phyloP scores from a whole-genome alignment of 1,284 basidiomycete species.

The Athelia sp. region DNA sequence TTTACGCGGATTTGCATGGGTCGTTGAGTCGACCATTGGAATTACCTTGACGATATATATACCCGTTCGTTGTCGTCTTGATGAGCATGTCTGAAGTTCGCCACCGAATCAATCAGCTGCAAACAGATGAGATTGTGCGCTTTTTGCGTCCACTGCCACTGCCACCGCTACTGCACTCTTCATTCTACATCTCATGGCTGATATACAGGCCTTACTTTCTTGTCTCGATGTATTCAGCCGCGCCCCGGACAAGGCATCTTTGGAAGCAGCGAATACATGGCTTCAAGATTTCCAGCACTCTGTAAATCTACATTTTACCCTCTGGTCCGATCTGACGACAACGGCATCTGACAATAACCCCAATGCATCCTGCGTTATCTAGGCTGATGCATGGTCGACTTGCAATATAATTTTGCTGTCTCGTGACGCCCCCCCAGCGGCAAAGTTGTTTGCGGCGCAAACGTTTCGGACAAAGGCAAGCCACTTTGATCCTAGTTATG shows the following conservation, averaged over 20 bases:
- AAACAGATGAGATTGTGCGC: constrained; percentile 17
- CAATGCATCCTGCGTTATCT: constrained; percentile 44
- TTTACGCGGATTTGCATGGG: constrained; percentile 28
- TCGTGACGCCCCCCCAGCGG: constrained; percentile 74
- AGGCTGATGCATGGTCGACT: constrained; percentile 95
- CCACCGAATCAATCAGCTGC: constrained; percentile 28
- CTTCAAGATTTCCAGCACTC: constrained; percentile 96
- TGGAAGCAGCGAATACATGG: constrained; percentile 87
- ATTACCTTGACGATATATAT: constrained; percentile 31
- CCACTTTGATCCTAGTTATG: constrained; percentile 11
- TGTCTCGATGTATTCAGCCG: constrained; percentile 72
- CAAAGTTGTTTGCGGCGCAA: constrained; percentile 94
- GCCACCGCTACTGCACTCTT: background rate
- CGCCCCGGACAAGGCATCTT: constrained; percentile 77
- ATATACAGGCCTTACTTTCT: constrained; percentile 65
- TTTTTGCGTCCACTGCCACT: constrained; percentile 4
- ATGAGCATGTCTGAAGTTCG: constrained; percentile 12
- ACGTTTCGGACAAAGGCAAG: constrained; percentile 93
- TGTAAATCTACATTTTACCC: constrained; percentile 74
- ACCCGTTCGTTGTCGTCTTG: constrained; percentile 15
- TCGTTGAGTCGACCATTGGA: constrained; percentile 28
- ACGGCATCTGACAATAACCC: constrained; percentile 55
- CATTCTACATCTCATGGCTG: constrained; percentile 44
- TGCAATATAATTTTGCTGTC: constrained; percentile 88
- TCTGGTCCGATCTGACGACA: constrained; percentile 51